These are phyloP conservation scores for Leptodermis oblonga DNA, from an alignment of 257 asterid genomes.

Conservation along the genomic window DNA sequence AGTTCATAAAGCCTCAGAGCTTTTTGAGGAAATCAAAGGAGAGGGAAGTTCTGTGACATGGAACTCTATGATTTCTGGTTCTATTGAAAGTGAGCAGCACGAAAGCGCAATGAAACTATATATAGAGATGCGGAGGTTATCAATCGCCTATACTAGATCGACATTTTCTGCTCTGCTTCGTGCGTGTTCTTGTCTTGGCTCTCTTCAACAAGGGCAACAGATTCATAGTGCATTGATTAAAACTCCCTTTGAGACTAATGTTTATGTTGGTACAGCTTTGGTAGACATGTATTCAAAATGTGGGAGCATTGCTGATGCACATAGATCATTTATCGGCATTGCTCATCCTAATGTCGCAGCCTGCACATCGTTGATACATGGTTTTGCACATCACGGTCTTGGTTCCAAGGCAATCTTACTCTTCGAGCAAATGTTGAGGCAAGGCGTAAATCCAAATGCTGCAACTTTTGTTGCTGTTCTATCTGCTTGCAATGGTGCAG, in stretches of 20 bases:
- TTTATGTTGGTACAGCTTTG: slow-evolving; percentile 66
- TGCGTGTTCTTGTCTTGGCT: slow-evolving; percentile 66
- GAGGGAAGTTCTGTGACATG: slow-evolving; percentile 62
- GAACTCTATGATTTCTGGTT: slow-evolving; percentile 90
- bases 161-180: slow-evolving; percentile 61
- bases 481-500: slow-evolving; percentile 59
- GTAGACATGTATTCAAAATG: slow-evolving; percentile 83
- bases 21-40: slow-evolving; percentile 51
- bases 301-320: slow-evolving; percentile 66
- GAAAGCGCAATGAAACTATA: slow-evolving; percentile 57
- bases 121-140: slow-evolving; percentile 46
- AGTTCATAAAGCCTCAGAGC: slow-evolving; percentile 49
- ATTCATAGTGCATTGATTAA: slow-evolving; percentile 59
- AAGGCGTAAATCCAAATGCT: slow-evolving; percentile 52
- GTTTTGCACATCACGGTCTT: slow-evolving; percentile 56
- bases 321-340: slow-evolving; percentile 43
- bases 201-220: slow-evolving; percentile 56
- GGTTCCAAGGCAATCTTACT: slow-evolving; percentile 44
- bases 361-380: slow-evolving; percentile 75
- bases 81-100: slow-evolving; percentile 40
- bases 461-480: slow-evolving; percentile 71
- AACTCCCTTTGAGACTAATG: slow-evolving; percentile 54
- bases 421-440: slow-evolving; percentile 51
- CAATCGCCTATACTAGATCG: slow-evolving; percentile 53
- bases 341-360: slow-evolving; percentile 61